Evolutionary conservation across 805 yeast species (phyloP).

Genomic region (Pichia nanzhaoensis): DNA sequence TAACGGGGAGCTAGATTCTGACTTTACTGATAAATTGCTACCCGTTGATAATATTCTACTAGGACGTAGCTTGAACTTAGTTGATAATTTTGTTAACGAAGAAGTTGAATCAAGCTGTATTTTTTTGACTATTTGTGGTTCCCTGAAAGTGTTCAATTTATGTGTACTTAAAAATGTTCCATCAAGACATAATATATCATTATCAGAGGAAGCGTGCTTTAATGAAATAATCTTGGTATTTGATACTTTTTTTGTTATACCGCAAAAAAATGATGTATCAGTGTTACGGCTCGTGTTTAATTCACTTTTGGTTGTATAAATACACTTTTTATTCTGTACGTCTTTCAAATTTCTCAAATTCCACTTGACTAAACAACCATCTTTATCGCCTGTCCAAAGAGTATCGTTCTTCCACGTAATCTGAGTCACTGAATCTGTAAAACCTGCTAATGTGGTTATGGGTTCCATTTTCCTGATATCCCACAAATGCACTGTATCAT

Average conservation of each 20-base stretch:
- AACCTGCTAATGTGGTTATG: slow-evolving; percentile 48
- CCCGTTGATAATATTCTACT: not conserved
- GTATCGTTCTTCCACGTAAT: slow-evolving; percentile 47
- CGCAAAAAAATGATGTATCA: not conserved
- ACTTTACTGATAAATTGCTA: not conserved
- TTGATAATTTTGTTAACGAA: not conserved
- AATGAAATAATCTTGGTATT: slow-evolving; percentile 42
- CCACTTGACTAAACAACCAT: slow-evolving; percentile 69
- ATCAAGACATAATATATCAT: slow-evolving; percentile 46
- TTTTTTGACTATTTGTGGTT: not conserved
- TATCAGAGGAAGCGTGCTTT: slow-evolving; percentile 26
- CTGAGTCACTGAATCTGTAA: slow-evolving; percentile 45
- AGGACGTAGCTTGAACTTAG: not conserved
- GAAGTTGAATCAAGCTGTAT: not conserved
- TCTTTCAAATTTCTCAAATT: slow-evolving; percentile 9
- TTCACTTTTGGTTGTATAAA: not conserved
- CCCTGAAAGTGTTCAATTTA: not conserved
- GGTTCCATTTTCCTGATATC: slow-evolving; percentile 59
- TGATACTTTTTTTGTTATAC: slow-evolving; percentile 24
- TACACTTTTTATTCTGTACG: not conserved
- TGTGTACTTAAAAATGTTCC: slow-evolving; percentile 54
- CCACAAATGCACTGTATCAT: slow-evolving; percentile 57
- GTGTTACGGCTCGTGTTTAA: not conserved
- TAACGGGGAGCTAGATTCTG: not conserved
- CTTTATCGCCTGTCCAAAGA: slow-evolving; percentile 54